Base-by-base conservation (phyloP, 2,329 filamentous ascomycete genomes). In the Arthrobotrys entomopaga region DNA sequence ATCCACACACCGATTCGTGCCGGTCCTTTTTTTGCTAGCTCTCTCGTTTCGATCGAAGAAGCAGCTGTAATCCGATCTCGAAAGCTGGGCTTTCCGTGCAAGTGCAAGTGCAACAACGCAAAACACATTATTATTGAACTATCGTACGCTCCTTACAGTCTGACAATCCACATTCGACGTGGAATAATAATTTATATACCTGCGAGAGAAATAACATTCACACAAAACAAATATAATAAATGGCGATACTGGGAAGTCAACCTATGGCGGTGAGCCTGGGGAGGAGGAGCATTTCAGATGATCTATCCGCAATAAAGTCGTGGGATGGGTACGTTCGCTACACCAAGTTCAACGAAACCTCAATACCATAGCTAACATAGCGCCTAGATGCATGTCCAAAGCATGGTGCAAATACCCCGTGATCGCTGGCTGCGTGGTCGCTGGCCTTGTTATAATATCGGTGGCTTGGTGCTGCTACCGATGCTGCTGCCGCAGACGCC, bases 251-350 rank as follows among this genome's bases (percentile, higher is more conserved):
- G 29, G 50, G 20, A 56, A 48, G 24, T 38, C 43, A 65, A 34
- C n/a, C 26, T 38, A 46, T 75, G 59, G 50, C 53, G 11, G 19
- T 64, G 54, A 60, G 60, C 61, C 10, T 80, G 75, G 20, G 85
- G 76, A 1, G 83, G 83, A n/a, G 82, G 82, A 53, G 76, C 77
- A 66, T 42, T 20, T n/a, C 76, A 57, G 29, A 76, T n/a, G 75
- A 75, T 24, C 42, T 75, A 6, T 58, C 70, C 10, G 46, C 57
- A n/a, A 20, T 75, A 5, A 64, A 58, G 40, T 67, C 58, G 26
- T 75, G 75, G 75, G 72, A 77, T 50, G 61, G 65, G 71, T 76
- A 59, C 34, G 69, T 56, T 22, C 34, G n/a, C 13, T 19, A 50
- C 13, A 19, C 15, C 16, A 6, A 42, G 16, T 19, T 10, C 22